A percentile compares a stretch with the other conserved stretches of the same genome.
Evolutionary conservation across 1,284 basidiomycete genomes (phyloP).

Genomic region (Apiotrichum gamsii): DNA sequence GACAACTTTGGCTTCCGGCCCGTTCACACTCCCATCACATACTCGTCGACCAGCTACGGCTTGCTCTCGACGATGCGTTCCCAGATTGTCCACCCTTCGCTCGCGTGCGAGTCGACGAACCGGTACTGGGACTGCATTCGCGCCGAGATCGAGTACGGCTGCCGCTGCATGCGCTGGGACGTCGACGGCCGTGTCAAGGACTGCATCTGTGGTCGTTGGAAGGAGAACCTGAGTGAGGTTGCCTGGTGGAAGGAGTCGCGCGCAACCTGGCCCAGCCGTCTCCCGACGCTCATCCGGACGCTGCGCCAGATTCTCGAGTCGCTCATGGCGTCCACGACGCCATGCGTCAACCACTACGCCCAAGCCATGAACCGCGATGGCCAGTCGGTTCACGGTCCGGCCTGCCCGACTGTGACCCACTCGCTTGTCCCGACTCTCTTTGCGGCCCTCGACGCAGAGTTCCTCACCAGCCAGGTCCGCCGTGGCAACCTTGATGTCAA

Average conservation of each 20-base stretch:
- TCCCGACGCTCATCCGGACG: slow-evolving; percentile 60
- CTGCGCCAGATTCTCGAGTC: slow-evolving; percentile 75
- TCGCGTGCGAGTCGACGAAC: slow-evolving; percentile 56
- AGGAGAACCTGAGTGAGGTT: slow-evolving; percentile 40
- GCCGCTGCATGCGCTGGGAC: slow-evolving; percentile 76
- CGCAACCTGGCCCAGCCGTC: slow-evolving; percentile 65
- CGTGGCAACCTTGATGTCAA: slow-evolving; percentile 71
- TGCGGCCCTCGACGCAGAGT: slow-evolving; percentile 51
- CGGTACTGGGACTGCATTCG: slow-evolving; percentile 78
- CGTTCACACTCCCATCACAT: slow-evolving; percentile 56
- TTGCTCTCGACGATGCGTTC: slow-evolving; percentile 20
- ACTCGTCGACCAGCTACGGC: slow-evolving; percentile 47
- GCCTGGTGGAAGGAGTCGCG: slow-evolving; percentile 44
- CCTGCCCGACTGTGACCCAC: slow-evolving; percentile 54
- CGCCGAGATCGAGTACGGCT: slow-evolving; percentile 70
- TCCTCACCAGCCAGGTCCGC: slow-evolving; percentile 73
- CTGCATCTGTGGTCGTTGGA: slow-evolving; percentile 55
- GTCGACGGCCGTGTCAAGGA: slow-evolving; percentile 50
- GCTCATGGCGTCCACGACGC: slow-evolving; percentile 56
- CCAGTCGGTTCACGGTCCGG: slow-evolving; percentile 56
- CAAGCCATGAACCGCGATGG: slow-evolving; percentile 52
- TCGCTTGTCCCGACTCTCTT: slow-evolving; percentile 45
- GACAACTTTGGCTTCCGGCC: slow-evolving; percentile 51
- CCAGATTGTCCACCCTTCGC: slow-evolving; percentile 24
- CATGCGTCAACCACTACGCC: slow-evolving; percentile 42